These are phyloP conservation scores for Plasmodium vivax DNA, from an alignment of 169 alveolate species.

Conservation along the genomic window DNA sequence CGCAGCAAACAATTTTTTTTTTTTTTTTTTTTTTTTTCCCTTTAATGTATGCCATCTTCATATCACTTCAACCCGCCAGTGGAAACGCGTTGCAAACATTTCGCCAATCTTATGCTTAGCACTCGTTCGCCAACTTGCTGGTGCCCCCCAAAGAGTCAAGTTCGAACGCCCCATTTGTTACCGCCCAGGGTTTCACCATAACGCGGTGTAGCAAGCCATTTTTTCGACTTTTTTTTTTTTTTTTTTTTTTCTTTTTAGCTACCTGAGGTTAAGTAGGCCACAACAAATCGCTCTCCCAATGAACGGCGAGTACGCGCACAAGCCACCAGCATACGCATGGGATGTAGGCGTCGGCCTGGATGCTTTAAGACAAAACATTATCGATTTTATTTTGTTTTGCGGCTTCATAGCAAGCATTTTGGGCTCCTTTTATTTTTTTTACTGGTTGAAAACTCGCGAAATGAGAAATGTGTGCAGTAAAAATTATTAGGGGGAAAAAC, in stretches of 20 bases:
- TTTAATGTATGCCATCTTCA: background rate
- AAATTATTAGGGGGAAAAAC: constrained; percentile 17
- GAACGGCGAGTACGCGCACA: constrained; percentile 42
- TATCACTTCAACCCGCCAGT: background rate
- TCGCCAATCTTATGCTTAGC: background rate
- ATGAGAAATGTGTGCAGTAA: constrained; percentile 51
- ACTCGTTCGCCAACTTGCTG: background rate
- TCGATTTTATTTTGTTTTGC: constrained; percentile 48
- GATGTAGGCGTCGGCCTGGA: constrained; percentile 18
- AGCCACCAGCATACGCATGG: constrained; percentile 40
- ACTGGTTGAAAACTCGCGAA: constrained; percentile 55
- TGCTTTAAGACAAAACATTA: constrained; percentile 23
- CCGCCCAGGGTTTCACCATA: background rate
- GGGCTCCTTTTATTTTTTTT: constrained; percentile 63
- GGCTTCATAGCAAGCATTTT: constrained; percentile 51
- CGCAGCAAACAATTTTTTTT: background rate
- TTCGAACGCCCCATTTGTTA: background rate
- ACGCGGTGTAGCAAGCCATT: background rate
- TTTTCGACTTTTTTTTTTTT: background rate
- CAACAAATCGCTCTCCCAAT: background rate
- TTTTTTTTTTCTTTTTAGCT: background rate
- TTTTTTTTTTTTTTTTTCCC: background rate
- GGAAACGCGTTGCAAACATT: background rate
- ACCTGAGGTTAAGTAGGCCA: background rate
- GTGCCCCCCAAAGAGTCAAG: background rate